A percentile compares a stretch with the other conserved stretches of the same genome.
Conservation (phyloP, 73 alveolate species). For the Tetrahymena malaccensis region DNA sequence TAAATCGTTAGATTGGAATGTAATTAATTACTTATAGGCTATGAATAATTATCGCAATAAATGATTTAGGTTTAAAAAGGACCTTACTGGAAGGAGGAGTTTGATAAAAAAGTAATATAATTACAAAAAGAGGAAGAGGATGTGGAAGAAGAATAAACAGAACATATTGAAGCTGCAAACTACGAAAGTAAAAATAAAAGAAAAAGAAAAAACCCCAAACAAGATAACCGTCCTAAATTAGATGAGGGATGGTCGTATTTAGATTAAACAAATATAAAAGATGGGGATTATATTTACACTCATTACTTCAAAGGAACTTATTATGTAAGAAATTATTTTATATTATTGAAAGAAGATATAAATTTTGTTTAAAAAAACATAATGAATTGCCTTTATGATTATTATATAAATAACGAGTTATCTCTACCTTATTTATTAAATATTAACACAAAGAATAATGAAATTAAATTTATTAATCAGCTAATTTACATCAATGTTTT, state of each 20-base stretch:
- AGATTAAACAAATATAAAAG: slow-evolving; percentile 27
- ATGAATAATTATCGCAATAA: background rate
- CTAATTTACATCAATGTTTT: background rate
- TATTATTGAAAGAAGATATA: background rate
- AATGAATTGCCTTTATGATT: too few species aligned
- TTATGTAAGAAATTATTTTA: background rate
- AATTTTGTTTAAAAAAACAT: too few species aligned
- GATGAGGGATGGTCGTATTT: slow-evolving; percentile 32
- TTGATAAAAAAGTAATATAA: background rate
- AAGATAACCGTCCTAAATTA: background rate
- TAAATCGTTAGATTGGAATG: slow-evolving; percentile 62
- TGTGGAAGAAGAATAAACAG: slow-evolving; percentile 8
- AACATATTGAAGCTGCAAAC: slow-evolving; percentile 1
- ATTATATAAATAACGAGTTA: background rate
- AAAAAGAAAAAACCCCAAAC: background rate
- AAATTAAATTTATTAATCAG: too few species aligned
- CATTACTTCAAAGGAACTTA: slow-evolving; percentile 50
- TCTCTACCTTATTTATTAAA: background rate
- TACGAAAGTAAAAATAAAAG: slow-evolving; percentile 5
- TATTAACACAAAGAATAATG: too few species aligned
- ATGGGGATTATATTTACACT: slow-evolving; percentile 61
- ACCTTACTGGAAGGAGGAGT: slow-evolving; percentile 46
- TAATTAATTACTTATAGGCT: background rate
- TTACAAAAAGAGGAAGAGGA: slow-evolving; percentile 8
- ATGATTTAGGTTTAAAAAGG: slow-evolving; percentile 34